Percentiles rank a stretch among this genome's conserved stretches.
These are phyloP conservation scores for Eucalyptus regnans DNA, from an alignment of 345 rosid genomes.

Conservation along the genomic window DNA sequence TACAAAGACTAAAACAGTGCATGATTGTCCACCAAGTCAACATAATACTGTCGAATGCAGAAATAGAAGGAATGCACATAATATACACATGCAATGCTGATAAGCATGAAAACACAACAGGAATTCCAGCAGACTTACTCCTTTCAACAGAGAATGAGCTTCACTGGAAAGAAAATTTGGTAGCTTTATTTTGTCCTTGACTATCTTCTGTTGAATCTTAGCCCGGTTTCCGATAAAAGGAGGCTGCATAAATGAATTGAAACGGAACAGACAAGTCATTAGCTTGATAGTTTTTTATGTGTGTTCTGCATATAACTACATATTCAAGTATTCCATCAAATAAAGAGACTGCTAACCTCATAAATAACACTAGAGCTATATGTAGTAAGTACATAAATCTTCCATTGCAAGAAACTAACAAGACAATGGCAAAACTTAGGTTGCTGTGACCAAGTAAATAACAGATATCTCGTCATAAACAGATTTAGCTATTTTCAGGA, in stretches of 20 bases:
- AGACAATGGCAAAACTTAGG: not conserved
- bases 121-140: slow-evolving; percentile 24
- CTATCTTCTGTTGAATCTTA: slow-evolving; percentile 69
- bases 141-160: slow-evolving; percentile 75
- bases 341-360: not conserved
- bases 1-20: not conserved
- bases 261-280: not conserved
- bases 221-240: slow-evolving; percentile 50
- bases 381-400: not conserved
- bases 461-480: not conserved
- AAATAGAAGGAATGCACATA: not conserved
- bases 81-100: not conserved
- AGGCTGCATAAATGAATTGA: slow-evolving; percentile 36
- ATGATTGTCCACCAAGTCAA: not conserved
- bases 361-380: not conserved
- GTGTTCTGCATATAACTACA: not conserved
- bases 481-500: not conserved
- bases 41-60: not conserved
- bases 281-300: not conserved
- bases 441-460: not conserved
- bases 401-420: not conserved
- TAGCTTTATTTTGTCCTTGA: slow-evolving; percentile 75
- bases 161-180: slow-evolving; percentile 60
- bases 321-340: not conserved
- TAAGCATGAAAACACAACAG: not conserved